A percentile compares a stretch with the other conserved stretches of the same genome.
phyloP scores from a whole-genome alignment of 2,329 filamentous ascomycete genomes.

The Colletotrichum higginsianum region DNA sequence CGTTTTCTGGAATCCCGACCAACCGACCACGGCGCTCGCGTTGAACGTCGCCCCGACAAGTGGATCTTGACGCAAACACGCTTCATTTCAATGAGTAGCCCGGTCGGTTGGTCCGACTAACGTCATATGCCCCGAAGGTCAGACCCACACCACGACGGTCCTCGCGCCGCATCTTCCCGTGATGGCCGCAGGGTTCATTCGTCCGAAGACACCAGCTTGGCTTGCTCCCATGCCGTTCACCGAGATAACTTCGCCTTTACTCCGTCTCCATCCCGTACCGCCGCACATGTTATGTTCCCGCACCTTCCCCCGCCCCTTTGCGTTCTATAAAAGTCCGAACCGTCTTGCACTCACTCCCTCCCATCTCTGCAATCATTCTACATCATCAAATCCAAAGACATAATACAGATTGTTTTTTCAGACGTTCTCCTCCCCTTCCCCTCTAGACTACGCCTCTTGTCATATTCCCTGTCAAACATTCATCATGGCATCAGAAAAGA shows the following conservation, averaged over 20 bases:
- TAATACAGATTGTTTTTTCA: not conserved
- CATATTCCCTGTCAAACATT: not conserved
- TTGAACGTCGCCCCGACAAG: not conserved
- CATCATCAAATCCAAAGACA: not conserved
- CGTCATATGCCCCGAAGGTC: slow-evolving; percentile 6
- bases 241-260: slow-evolving; percentile 24
- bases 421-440: not conserved
- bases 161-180: slow-evolving; percentile 12
- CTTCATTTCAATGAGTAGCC: not conserved
- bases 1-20: not conserved
- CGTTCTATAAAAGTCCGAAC: not conserved
- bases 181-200: not conserved
- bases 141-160: slow-evolving; percentile 16
- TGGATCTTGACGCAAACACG: not conserved
- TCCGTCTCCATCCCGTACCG: slow-evolving; percentile 1
- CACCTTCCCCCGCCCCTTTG: not conserved
- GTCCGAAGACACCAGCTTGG: slow-evolving; percentile 13
- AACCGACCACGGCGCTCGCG: slow-evolving; percentile 2
- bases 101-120: not conserved
- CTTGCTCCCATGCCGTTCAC: not conserved
- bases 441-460: too few species aligned
- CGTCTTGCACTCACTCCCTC: not conserved
- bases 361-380: not conserved
- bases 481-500: slow-evolving; percentile 26
- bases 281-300: not conserved